Evolutionary conservation across 2,329 filamentous ascomycete species (phyloP).

Genomic region (Cladophialophora immunda): DNA sequence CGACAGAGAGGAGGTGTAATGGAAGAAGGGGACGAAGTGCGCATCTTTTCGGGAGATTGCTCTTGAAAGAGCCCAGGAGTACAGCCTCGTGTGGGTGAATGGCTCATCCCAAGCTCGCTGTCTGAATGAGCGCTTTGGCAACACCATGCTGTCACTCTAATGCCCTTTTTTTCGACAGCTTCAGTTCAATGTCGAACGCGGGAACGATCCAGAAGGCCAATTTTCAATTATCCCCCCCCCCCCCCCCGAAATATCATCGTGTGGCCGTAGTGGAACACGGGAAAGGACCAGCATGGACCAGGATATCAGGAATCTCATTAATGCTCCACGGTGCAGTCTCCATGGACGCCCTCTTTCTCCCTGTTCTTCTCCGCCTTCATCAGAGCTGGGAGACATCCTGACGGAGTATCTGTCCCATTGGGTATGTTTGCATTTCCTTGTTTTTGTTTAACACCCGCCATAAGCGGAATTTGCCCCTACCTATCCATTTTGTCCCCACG

Average conservation of each 20-base stretch:
- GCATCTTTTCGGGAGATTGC: neutral
- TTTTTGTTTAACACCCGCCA: neutral
- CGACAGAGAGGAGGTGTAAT: neutral
- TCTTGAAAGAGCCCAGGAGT: neutral
- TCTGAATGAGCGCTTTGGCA: neutral
- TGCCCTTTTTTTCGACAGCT: neutral
- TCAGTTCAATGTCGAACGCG: neutral
- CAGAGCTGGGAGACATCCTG: neutral
- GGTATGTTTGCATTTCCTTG: neutral
- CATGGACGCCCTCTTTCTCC: neutral
- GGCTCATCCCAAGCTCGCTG: neutral
- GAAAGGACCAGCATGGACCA: neutral
- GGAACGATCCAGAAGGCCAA: neutral
- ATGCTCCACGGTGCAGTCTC: neutral
- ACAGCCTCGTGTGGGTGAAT: neutral
- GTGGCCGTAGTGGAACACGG: neutral
- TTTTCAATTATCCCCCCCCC: neutral
- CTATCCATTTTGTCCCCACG: neutral
- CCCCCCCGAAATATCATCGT: neutral
- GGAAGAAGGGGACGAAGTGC: neutral
- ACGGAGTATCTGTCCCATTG: conserved; percentile 2
- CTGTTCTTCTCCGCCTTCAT: neutral
- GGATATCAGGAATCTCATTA: neutral
- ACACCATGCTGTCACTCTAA: neutral
- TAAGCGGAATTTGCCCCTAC: neutral